Base-by-base conservation (phyloP, 176 grass and related monocot genomes). In the Aegilops bicornis region DNA sequence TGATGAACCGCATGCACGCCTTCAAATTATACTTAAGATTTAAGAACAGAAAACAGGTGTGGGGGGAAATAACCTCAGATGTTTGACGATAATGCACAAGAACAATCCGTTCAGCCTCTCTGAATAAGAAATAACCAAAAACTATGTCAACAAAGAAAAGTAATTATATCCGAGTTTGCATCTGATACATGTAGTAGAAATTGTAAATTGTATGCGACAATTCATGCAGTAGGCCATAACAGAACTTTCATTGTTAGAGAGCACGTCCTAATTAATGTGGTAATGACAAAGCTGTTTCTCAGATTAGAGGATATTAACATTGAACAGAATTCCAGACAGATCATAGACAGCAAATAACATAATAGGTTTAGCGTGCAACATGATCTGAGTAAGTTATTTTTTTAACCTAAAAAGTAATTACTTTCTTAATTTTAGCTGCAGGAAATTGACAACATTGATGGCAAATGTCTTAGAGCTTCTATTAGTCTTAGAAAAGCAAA, bases 11-110 rank as follows among this genome's bases (percentile, higher is more conserved):
- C 64, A 67, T 15, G 12, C 23, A 47, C 1, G 35, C 45, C 9
- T 80, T 84, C 12, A 84, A 27, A 79, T 85, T 23, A 37, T 47
- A 84, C 33, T 84, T 54, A 29, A 66, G 80, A 87, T 27, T 80
- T 54, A 29, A 73, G 75, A 87, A 76, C 14, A 69, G 39, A 64
- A 69, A 87, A 58, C 20, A 85, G 62, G 17, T 63, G 43, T 35
- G 48, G 23, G 59, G 25, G 80, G 64, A 79, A 86, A 12, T 29
- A 68, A 98, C 96, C 96, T 96, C 94, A 58, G 92, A 91, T 76
- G 90, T 96, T 81, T 88, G 87, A 85, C 94, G 94, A 84, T 99
- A 99, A 90, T 99, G 97, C 22, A 96, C 97, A 87, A 99, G 94
- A 88, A 99, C 97, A 83, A 91, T 94, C 64, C 94, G 94, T 77